Conservation (phyloP, 495 filamentous ascomycete species). For the Hyaloscypha variabilis region DNA sequence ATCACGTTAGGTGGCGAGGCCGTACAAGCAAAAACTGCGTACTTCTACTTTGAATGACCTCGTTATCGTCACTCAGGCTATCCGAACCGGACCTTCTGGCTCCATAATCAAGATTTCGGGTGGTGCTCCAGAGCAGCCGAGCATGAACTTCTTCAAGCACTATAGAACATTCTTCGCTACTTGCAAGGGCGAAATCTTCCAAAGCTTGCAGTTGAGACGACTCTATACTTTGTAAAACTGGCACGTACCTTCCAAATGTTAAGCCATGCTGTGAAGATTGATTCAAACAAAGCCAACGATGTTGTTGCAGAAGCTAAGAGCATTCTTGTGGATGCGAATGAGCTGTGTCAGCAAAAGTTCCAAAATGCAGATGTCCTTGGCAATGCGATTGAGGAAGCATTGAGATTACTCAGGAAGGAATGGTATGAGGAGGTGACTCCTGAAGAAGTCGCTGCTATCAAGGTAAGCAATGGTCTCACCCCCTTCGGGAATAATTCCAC, state of each 20-base stretch:
- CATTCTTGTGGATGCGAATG: background rate
- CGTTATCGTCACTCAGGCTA: too few relatives aligned
- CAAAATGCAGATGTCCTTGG: background rate
- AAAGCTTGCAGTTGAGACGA: background rate
- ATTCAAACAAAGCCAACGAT: background rate
- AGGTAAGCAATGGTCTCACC: background rate
- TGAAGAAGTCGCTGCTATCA: background rate
- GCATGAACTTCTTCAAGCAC: background rate
- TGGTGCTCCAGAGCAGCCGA: background rate
- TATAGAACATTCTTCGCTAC: background rate
- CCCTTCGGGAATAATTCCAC: background rate
- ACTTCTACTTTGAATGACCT: too few relatives aligned
- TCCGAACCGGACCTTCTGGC: too few relatives aligned
- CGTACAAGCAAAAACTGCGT: too few relatives aligned
- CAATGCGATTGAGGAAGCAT: background rate
- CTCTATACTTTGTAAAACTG: background rate
- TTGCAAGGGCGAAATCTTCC: background rate
- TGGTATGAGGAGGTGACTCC: background rate
- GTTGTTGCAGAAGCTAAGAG: background rate
- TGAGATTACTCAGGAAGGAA: background rate
- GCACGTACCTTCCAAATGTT: background rate
- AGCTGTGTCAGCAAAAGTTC: background rate
- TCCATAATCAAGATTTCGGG: background rate
- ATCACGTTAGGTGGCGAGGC: too few relatives aligned
- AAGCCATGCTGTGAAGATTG: background rate